A percentile compares a stretch with the other conserved stretches of the same genome.
These are phyloP conservation scores for Singerocomus inundabilis DNA, from an alignment of 1,284 basidiomycete genomes.

Conservation along the genomic window DNA sequence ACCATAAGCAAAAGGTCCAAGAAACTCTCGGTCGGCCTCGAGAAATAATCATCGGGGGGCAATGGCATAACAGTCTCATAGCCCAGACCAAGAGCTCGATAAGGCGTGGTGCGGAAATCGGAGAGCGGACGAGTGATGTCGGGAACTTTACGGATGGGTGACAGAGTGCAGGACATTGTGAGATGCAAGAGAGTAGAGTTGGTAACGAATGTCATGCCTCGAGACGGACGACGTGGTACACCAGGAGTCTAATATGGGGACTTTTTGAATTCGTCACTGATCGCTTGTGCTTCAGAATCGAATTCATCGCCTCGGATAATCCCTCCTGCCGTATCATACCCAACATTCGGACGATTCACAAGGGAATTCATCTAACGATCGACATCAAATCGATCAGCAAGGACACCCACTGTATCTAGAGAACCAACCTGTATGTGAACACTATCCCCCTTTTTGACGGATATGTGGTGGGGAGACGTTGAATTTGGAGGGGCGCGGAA, in stretches of 20 bases:
- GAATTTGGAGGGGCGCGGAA: constrained; percentile 35
- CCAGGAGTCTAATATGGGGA: constrained; percentile 45
- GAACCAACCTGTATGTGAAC: constrained; percentile 52
- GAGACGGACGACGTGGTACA: not conserved
- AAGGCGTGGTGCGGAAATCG: not conserved
- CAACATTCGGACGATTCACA: constrained; percentile 43
- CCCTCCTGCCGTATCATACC: constrained; percentile 55
- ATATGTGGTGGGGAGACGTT: constrained; percentile 31
- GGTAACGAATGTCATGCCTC: not conserved
- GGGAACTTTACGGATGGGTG: not conserved
- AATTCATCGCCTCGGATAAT: constrained; percentile 41
- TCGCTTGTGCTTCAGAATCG: constrained; percentile 56
- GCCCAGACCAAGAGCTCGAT: not conserved
- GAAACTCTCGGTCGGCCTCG: not conserved
- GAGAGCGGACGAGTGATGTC: constrained; percentile 1
- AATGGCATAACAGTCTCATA: not conserved
- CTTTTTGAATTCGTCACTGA: constrained; percentile 61
- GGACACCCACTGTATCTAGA: not conserved
- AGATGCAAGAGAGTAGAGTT: not conserved
- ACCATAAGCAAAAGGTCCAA: not conserved
- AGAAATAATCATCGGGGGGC: not conserved
- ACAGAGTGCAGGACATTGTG: not conserved
- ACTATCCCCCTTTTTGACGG: constrained; percentile 37
- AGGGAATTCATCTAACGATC: constrained; percentile 55
- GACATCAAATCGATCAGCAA: not conserved